These are phyloP conservation scores for Pestalotiopsis fici DNA, from an alignment of 2,329 filamentous ascomycete genomes.

Conservation along the genomic window DNA sequence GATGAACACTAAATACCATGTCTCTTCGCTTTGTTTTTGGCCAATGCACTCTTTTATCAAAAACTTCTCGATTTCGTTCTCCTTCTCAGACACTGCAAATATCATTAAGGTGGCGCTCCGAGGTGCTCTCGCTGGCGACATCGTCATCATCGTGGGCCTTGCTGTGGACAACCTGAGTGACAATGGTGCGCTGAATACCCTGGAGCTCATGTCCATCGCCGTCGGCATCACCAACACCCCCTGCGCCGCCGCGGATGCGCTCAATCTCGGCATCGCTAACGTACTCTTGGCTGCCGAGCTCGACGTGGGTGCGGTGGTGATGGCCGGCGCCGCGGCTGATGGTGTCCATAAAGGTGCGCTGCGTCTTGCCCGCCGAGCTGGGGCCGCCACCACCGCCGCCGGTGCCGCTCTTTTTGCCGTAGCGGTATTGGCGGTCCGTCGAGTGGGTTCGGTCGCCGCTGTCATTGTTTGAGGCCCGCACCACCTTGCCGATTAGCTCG, in stretches of 20 bases:
- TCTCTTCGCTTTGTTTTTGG: no score
- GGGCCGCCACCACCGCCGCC: no score
- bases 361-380: conserved; percentile 3
- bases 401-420: not conserved
- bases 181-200: conserved; percentile 10
- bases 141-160: not conserved
- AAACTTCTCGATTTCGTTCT: no score
- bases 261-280: not conserved
- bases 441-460: not conserved
- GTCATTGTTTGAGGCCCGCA: conserved; percentile 12
- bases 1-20: no score
- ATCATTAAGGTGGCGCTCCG: not conserved
- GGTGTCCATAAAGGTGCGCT: conserved; percentile 2
- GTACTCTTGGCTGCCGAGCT: conserved; percentile 6
- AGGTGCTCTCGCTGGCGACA: not conserved
- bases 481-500: conserved; percentile 37
- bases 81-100: not conserved
- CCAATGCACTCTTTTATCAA: no score
- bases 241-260: not conserved
- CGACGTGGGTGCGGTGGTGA: not conserved
- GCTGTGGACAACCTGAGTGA: conserved; percentile 8
- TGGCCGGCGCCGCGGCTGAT: not conserved
- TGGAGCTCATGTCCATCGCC: not conserved
- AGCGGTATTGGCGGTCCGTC: not conserved
- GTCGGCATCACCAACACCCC: not conserved